phyloP scores from a whole-genome alignment of 164 flowering plant genomes.

The Nymphaea colorata region DNA sequence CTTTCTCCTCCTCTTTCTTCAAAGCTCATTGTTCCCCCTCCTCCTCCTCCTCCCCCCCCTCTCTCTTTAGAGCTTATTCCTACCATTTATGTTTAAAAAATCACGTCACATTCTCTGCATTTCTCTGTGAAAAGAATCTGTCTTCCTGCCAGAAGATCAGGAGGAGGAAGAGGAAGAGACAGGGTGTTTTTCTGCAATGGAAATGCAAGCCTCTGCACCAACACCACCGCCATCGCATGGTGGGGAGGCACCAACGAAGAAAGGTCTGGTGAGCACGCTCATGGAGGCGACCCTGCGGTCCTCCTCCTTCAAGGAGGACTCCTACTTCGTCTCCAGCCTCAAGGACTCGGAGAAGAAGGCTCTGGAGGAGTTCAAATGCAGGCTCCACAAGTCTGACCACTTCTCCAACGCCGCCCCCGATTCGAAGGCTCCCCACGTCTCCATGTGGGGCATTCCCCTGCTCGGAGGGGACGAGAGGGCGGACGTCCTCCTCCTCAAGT shows the following conservation, averaged over 20 bases:
- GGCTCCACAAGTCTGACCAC: conserved; percentile 23
- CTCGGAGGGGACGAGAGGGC: conserved; percentile 36
- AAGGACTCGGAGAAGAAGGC: conserved; percentile 63
- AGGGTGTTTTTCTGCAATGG: background rate
- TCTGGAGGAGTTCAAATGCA: conserved; percentile 51
- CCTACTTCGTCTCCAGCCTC: conserved; percentile 56
- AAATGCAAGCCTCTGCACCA: background rate
- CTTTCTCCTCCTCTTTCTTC: conserved; percentile 4
- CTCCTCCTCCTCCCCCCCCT: background rate
- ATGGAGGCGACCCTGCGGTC: conserved; percentile 57
- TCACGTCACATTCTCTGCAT: background rate
- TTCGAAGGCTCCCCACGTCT: background rate
- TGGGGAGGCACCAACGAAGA: background rate
- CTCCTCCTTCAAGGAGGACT: conserved; percentile 74
- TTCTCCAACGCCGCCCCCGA: conserved; percentile 1
- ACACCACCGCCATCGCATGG: background rate
- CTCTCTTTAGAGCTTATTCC: background rate
- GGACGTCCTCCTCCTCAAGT: conserved; percentile 76
- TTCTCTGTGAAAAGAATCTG: background rate
- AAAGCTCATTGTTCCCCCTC: no score
- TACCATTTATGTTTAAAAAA: no score
- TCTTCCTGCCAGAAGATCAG: background rate
- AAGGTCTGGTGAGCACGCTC: conserved; percentile 15
- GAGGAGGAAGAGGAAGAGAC: background rate
- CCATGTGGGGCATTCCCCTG: conserved; percentile 82